A percentile compares a stretch with the other conserved stretches of the same genome.
Evolutionary conservation across 2,329 filamentous ascomycete species (phyloP).

Genomic region (Diplodia intermedia): DNA sequence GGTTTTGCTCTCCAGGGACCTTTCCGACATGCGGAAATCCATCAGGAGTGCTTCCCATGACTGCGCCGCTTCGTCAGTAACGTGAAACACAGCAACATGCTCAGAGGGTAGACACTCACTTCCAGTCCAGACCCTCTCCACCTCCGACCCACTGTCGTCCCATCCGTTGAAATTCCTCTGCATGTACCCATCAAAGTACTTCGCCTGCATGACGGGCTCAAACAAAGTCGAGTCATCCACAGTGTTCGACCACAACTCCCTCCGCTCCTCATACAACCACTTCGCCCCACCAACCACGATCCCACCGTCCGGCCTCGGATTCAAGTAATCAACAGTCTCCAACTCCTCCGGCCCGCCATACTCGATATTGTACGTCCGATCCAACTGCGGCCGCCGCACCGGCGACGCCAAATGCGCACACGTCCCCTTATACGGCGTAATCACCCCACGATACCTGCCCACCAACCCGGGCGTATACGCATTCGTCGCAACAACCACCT

Average conservation of each 20-base stretch:
- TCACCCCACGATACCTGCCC: slow-evolving; percentile 46
- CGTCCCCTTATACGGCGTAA: slow-evolving; percentile 44
- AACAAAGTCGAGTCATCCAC: slow-evolving; percentile 41
- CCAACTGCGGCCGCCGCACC: slow-evolving; percentile 36
- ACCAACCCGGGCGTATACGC: slow-evolving; percentile 40
- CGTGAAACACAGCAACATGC: neutral
- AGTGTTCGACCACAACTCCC: slow-evolving; percentile 54
- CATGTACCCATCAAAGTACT: slow-evolving; percentile 42
- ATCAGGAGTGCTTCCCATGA: slow-evolving; percentile 37
- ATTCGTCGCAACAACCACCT: slow-evolving; percentile 42
- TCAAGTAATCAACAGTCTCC: slow-evolving; percentile 48
- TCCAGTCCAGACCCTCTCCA: slow-evolving; percentile 39
- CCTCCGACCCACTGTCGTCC: slow-evolving; percentile 37
- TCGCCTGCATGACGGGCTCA: slow-evolving; percentile 35
- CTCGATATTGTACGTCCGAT: slow-evolving; percentile 40
- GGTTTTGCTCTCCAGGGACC: slow-evolving; percentile 31
- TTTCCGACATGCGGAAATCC: slow-evolving; percentile 36
- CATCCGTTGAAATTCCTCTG: slow-evolving; percentile 38
- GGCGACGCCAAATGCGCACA: slow-evolving; percentile 34
- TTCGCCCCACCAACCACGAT: slow-evolving; percentile 55
- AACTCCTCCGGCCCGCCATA: neutral
- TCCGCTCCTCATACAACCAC: slow-evolving; percentile 44
- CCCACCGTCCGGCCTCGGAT: slow-evolving; percentile 54
- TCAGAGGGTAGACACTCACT: slow-evolving; percentile 36
- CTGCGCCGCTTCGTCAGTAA: slow-evolving; percentile 21